These are phyloP conservation scores for Syncephalastrum sp. DNA, from an alignment of 371 early-diverging fungal species.

Conservation along the genomic window DNA sequence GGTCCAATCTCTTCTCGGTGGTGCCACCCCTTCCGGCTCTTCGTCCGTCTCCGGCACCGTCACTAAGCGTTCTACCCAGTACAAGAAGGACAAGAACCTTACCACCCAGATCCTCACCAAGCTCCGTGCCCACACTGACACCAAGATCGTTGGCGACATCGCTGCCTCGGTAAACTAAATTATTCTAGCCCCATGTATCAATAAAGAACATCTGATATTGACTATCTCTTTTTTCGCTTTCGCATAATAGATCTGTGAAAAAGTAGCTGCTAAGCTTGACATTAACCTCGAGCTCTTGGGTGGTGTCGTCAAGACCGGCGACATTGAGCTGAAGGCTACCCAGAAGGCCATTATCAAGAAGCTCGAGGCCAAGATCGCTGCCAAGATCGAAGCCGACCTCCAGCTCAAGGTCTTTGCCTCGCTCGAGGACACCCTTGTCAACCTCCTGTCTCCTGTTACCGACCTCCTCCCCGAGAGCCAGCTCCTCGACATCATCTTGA, in stretches of 20 bases:
- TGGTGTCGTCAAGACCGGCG: conserved; percentile 18
- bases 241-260: conserved; percentile 9
- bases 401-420: conserved; percentile 18
- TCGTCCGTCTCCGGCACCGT: conserved; percentile 3
- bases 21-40: neutral
- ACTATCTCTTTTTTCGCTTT: neutral
- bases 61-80: no score
- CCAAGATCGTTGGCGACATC: conserved; percentile 14
- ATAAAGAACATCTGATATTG: neutral
- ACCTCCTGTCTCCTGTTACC: conserved; percentile 9
- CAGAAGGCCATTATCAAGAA: conserved; percentile 23
- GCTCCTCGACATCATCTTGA: conserved; percentile 19
- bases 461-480: conserved; percentile 16
- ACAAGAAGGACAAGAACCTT: no score
- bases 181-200: neutral
- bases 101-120: conserved; percentile 2
- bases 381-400: conserved; percentile 17
- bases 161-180: conserved; percentile 23
- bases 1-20: neutral
- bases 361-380: conserved; percentile 23
- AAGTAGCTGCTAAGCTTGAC: conserved; percentile 14
- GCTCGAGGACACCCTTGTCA: conserved; percentile 13
- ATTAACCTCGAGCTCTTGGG: conserved; percentile 15
- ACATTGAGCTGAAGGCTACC: conserved; percentile 17
- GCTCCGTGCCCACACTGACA: conserved; percentile 5